Evolutionary conservation across 257 asterid genomes (phyloP).

Genomic region (Ehretia macrophylla): DNA sequence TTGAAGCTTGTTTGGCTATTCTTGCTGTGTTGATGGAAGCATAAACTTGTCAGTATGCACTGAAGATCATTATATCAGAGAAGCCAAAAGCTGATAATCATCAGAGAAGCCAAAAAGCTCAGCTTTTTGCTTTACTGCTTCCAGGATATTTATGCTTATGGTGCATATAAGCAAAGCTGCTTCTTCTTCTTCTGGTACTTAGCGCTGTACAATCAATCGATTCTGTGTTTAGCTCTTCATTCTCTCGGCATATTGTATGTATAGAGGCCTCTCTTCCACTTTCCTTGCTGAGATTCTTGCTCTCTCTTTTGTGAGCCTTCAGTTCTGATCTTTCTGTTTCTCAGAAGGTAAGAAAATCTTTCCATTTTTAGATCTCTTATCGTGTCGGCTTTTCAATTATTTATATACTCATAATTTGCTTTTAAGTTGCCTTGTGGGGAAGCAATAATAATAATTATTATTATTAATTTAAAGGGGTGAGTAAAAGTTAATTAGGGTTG

Average conservation of each 20-base stretch:
- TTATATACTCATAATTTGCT: neutral
- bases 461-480: neutral
- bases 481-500: neutral
- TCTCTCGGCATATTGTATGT: neutral
- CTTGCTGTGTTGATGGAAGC: neutral
- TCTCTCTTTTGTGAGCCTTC: neutral
- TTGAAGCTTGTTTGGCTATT: neutral
- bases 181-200: too few relatives aligned
- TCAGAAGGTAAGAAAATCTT: constrained; percentile 12
- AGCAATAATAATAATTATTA: neutral
- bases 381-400: constrained; percentile 5
- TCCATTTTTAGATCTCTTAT: constrained; percentile 16
- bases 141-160: constrained; percentile 7
- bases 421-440: constrained; percentile 2
- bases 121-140: constrained; percentile 10
- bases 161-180: too few relatives aligned
- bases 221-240: neutral
- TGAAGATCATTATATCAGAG: too few relatives aligned
- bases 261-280: neutral
- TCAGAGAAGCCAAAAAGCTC: neutral
- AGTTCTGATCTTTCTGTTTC: constrained; percentile 2
- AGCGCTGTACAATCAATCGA: too few relatives aligned
- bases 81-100: too few relatives aligned
- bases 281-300: neutral
- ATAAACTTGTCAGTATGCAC: too few relatives aligned